A percentile compares a stretch with the other conserved stretches of the same genome.
These are phyloP conservation scores for Tinospora cordifolia DNA, from an alignment of 164 flowering plant genomes.

Conservation along the genomic window DNA sequence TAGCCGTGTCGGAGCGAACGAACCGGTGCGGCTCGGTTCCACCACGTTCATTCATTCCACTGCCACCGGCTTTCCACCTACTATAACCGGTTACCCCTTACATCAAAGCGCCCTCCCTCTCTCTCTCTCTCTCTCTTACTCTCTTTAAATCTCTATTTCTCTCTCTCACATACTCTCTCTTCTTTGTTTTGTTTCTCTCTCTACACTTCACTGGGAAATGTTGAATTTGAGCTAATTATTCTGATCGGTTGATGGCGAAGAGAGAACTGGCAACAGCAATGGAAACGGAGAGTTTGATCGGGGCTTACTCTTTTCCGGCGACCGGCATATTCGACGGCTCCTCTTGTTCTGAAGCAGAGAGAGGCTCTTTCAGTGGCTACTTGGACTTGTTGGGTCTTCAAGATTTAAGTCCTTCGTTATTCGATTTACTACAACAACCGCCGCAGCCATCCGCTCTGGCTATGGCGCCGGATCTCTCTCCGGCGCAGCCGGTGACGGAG, in stretches of 20 bases:
- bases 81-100: conserved; percentile 28
- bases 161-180: neutral
- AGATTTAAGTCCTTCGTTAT: conserved; percentile 31
- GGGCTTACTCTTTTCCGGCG: neutral
- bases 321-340: conserved; percentile 28
- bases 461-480: neutral
- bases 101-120: conserved; percentile 24
- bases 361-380: conserved; percentile 25
- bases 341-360: conserved; percentile 16
- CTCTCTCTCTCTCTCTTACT: conserved; percentile 12
- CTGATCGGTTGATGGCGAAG: conserved; percentile 20
- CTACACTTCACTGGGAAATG: neutral
- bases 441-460: neutral
- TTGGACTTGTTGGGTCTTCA: conserved; percentile 51
- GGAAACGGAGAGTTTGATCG: conserved; percentile 19
- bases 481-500: conserved; percentile 20
- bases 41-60: conserved; percentile 16
- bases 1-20: too few relatives aligned
- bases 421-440: conserved; percentile 30
- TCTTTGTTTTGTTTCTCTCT: too few relatives aligned
- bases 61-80: conserved; percentile 29
- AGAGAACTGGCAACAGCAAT: conserved; percentile 11
- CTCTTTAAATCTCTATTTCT: neutral
- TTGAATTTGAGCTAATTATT: neutral
- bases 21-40: conserved; percentile 14